Evolutionary conservation across 2,329 filamentous ascomycete genomes (phyloP).

Genomic region (Sporothrix phasma): DNA sequence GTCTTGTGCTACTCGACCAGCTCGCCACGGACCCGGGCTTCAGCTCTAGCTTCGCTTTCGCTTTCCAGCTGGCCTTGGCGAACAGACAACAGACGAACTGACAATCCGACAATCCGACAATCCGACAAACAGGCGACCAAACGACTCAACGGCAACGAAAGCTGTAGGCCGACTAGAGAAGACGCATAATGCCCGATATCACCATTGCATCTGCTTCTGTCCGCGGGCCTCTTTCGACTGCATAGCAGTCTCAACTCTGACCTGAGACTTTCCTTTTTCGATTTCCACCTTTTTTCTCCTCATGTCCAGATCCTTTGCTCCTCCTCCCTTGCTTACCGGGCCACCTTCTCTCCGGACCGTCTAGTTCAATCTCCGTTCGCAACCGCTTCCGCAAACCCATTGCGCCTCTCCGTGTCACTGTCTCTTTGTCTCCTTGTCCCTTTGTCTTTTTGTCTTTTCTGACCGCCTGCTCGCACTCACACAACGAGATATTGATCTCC

Average conservation of each 20-base stretch:
- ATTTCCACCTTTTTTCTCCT: background rate
- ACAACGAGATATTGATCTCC: background rate
- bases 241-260: background rate
- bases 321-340: background rate
- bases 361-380: background rate
- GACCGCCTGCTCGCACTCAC: background rate
- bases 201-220: background rate
- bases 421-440: background rate
- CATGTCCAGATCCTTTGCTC: background rate
- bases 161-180: too few relatives aligned
- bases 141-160: too few relatives aligned
- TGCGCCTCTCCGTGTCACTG: background rate
- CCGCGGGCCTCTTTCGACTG: background rate
- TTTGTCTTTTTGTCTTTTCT: background rate
- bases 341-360: too few relatives aligned
- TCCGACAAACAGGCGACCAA: too few relatives aligned
- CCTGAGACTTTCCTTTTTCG: background rate
- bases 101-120: background rate
- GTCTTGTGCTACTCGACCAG: background rate
- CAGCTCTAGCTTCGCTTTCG: background rate
- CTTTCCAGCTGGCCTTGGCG: background rate
- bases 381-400: background rate
- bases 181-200: conserved; percentile 2
- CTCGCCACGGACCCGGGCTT: background rate
- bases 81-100: background rate